Conservation (phyloP, 306 rosid species). For the Fagus sylvatica region DNA sequence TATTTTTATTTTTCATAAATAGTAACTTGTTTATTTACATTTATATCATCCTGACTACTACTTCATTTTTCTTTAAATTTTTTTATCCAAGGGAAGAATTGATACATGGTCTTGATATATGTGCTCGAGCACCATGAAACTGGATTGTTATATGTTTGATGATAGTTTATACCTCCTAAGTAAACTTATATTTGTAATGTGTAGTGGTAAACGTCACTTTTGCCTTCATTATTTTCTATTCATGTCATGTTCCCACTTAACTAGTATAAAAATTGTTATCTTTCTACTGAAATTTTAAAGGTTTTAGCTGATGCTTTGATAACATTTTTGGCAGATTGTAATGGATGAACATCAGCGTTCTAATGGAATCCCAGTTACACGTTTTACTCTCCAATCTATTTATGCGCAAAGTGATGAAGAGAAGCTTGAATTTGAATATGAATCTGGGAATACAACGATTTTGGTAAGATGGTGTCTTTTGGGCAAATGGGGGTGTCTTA, state of each 20-base stretch:
- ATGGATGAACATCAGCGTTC: constrained; percentile 96
- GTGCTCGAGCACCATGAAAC: too few species aligned
- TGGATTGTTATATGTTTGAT: too few species aligned
- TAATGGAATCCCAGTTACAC: constrained; percentile 91
- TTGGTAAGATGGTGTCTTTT: constrained; percentile 58
- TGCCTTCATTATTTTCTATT: neutral
- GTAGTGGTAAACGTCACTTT: too few species aligned
- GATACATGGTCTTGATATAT: too few species aligned
- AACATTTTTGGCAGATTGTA: constrained; percentile 65
- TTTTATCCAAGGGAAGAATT: too few species aligned
- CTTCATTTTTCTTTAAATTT: too few species aligned
- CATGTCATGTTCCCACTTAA: neutral
- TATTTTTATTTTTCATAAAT: too few species aligned
- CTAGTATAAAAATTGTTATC: neutral
- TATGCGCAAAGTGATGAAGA: constrained; percentile 91
- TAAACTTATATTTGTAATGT: too few species aligned
- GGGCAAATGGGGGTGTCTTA: constrained; percentile 5
- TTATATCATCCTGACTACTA: too few species aligned
- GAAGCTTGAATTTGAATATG: constrained; percentile 96
- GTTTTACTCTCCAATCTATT: constrained; percentile 83
- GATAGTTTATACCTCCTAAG: too few species aligned
- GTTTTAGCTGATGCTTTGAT: constrained; percentile 9
- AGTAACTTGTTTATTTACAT: too few species aligned
- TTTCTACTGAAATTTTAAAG: constrained; percentile 17
- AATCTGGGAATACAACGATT: constrained; percentile 88